Percentiles rank a stretch among this genome's conserved stretches.
These are phyloP conservation scores for Boletus insuetus DNA, from an alignment of 768 basidiomycete species.

Conservation along the genomic window DNA sequence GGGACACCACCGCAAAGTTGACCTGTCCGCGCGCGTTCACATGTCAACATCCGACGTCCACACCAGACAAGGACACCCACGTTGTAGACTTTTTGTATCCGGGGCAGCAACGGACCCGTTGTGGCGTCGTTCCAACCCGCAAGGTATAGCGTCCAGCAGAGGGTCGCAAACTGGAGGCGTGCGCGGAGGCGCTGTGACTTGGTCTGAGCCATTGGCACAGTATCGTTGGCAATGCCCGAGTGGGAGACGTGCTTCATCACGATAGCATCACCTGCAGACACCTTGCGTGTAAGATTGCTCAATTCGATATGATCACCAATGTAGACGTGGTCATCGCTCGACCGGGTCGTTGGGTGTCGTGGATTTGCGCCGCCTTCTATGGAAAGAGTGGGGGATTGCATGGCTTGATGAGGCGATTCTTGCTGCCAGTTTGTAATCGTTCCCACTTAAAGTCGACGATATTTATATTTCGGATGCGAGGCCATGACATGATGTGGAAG, in stretches of 20 bases:
- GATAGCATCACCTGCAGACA: not conserved
- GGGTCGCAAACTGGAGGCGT: constrained; percentile 31
- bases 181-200: constrained; percentile 21
- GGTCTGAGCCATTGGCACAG: constrained; percentile 4
- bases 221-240: not conserved
- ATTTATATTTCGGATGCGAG: not conserved
- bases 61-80: constrained; percentile 17
- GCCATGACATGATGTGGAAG: not conserved
- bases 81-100: constrained; percentile 37
- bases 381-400: constrained; percentile 11
- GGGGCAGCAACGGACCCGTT: constrained; percentile 38
- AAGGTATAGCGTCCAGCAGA: constrained; percentile 37
- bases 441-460: not conserved
- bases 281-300: constrained; percentile 2
- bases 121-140: constrained; percentile 40
- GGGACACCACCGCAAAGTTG: constrained; percentile 38
- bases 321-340: not conserved
- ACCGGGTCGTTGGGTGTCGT: constrained; percentile 4
- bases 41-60: not conserved
- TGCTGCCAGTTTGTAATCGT: not conserved
- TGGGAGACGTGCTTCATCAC: not conserved
- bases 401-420: not conserved
- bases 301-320: not conserved
- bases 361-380: constrained; percentile 4
- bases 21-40: constrained; percentile 25